Evolutionary conservation across 176 grass and related monocot genomes (phyloP), one percentile per base, ranked within the genome.

Genomic region (Tillandsia fasciculata): DNA sequence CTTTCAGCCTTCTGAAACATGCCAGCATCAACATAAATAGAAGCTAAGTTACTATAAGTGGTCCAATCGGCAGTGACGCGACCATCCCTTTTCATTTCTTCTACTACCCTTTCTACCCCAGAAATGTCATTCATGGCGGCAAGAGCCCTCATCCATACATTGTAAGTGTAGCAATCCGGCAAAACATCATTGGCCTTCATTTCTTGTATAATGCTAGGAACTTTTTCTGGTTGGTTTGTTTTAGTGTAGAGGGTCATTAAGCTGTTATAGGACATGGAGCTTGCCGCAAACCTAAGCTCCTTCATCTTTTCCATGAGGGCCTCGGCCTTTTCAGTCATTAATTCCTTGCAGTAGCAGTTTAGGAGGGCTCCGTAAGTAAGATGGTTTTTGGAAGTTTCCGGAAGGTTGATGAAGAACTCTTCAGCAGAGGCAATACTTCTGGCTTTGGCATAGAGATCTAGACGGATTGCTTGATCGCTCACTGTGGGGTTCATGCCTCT

Each of bases 11-110:
- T 97, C 77, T 90, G 83, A 79, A 74, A 79, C 80, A 77, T 47
- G 64, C 86, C 89, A 70, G 79, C 83, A 56, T 85, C 77, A 77
- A 87, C 84, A 49, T 87, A 97, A 70, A 97, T 97, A 42, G 94
- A 97, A 72, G 94, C 89, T 28, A 97, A 72, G 63, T 97, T 97
- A 78, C 94, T 92, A 53, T 92, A 97, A 29, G 94, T 97, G 50
- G 94, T 97, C 94, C 94, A 97, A 66, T 97, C 94, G 79, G 94
- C 87, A 70, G 74, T 18, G 78, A 97, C 81, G 70, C 94, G 87
- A 7, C 89, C 94, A 81, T 92, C 89, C 66, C 89, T 77, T 75
- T 83, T 89, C 94, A 97, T 97, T 72, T 97, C 94, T 85, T 97
- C 84, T 57, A 97, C 79, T 56, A 92, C 81, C 66, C 89, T 90